Evolutionary conservation across 108 stramenopile genomes (phyloP).

Genomic region (Pseudonitzschia multiseries): DNA sequence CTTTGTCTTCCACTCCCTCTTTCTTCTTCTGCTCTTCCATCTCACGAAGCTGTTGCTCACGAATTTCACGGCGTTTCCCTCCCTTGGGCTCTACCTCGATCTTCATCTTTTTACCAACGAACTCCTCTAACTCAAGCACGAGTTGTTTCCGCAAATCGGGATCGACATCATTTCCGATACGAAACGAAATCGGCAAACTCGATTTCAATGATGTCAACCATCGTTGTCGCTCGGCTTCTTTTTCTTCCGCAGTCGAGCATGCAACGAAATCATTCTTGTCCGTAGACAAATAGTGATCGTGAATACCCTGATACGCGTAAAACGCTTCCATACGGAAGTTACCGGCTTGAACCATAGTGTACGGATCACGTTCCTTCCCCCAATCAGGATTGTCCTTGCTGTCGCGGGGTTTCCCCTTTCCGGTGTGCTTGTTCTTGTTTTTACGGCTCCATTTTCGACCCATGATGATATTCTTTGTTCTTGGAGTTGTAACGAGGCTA

Average conservation of each 20-base stretch:
- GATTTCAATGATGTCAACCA: slow-evolving; percentile 57
- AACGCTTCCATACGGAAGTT: slow-evolving; percentile 84
- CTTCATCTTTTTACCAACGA: slow-evolving; percentile 75
- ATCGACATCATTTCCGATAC: slow-evolving; percentile 73
- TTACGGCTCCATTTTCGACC: slow-evolving; percentile 36
- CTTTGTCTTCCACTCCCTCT: slow-evolving; percentile 19
- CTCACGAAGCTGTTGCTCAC: slow-evolving; percentile 7
- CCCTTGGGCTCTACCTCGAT: slow-evolving; percentile 57
- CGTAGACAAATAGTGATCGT: slow-evolving; percentile 32
- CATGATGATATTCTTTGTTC: slow-evolving; percentile 18
- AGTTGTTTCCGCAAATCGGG: slow-evolving; percentile 47
- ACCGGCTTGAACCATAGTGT: slow-evolving; percentile 41
- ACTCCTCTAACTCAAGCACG: slow-evolving; percentile 60
- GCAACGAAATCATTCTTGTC: slow-evolving; percentile 35
- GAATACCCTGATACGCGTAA: slow-evolving; percentile 73
- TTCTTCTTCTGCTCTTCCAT: slow-evolving; percentile 18
- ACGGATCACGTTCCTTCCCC: slow-evolving; percentile 35
- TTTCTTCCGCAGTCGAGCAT: slow-evolving; percentile 57
- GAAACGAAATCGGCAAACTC: slow-evolving; percentile 76
- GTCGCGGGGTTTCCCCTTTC: neutral
- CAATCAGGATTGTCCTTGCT: slow-evolving; percentile 19
- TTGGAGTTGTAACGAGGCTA: neutral
- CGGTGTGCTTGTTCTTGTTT: slow-evolving; percentile 27
- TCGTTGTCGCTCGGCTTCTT: slow-evolving; percentile 53
- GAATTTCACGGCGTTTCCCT: slow-evolving; percentile 43